Evolutionary conservation across 805 yeast species (phyloP), one percentile per base, ranked within the genome.

Genomic region (Candida vartiovaarae): DNA sequence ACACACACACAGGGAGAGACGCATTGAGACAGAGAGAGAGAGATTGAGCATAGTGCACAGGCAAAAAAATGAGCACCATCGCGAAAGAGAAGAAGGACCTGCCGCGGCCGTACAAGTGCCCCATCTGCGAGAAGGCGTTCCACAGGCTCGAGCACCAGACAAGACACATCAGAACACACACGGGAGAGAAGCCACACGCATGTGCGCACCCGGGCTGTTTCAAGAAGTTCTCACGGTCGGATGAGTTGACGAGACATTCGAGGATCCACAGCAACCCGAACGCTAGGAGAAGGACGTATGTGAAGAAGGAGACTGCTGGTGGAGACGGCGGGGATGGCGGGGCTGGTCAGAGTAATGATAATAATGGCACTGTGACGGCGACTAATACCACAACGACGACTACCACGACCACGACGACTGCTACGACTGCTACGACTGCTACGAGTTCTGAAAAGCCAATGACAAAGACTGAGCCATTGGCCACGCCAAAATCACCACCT

Each of bases 181-280:
- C 91, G 0, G 91, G 91, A 26, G 90, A 84, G 56, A 82, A 80
- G 58, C 91, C 91, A 3, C 89, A 83, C 60, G 74, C 73, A n/a
- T 83, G 90, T 62, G 73, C 78, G 27, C 83, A 72, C 51, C 83
- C 84, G 0, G 84, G 84, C 0, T 83, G 91, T 60, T 66, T 71
- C 44, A 83, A 83, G 63, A 69, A 74, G 47, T 83, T 83, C 55
- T 74, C 83, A 38, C 66, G 91, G 44, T 76, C 82, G 29, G 91
- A 83, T 60, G 91, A 83, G 57, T 65, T 83, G 41, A 83, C 88
- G 10, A 71, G 91, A 57, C 91, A 83, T 59, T 67, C 76, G 39
- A 68, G 89, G 47, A 83, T 82, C 45, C 90, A 84, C 60, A 77
- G 80, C 25, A 82, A 82, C 52, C 85, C 88, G 15, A 77, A 78